Base-by-base conservation (phyloP, 2,329 filamentous ascomycete species). In the Fusarium austroafricanum region DNA sequence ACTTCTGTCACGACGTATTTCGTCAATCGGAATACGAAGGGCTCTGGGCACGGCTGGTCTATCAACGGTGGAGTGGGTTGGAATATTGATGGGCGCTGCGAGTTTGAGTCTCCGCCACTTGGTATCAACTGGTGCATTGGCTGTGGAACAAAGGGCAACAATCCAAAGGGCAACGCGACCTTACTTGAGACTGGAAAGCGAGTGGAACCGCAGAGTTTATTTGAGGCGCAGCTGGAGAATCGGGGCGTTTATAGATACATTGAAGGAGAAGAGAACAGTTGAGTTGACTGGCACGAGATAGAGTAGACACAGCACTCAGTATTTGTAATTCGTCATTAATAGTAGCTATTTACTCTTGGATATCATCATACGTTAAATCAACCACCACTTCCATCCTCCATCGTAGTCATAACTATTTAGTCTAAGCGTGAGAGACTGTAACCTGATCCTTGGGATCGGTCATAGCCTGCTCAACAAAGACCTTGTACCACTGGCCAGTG, bases 401-500 rank as follows among this genome's bases (percentile, higher is more conserved):
- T 23, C 31, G 10, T 15, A 11, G 26, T 12, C 40, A 38, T n/a
- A 12, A 2, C 10, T 14, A 23, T 15, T n/a, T n/a, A n/a, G n/a
- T n/a, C 38, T 51, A 68, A 33, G 66, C 66, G 9, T 49, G 43
- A 14, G 66, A 55, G 11, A 44, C 18, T 29, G 58, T 20, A 1
- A 49, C 45, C n/a, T 70, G 51, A 2, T 68, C 56, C 8, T 61
- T 59, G 2, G 56, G 52, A 6, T 68, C 66, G 2, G 15, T 17
- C 49, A 68, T 70, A 2, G 67, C 71, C 55, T 73, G 71, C 53
- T 73, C 71, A 2, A 72, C 67, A 61, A 73, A 73, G 6, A 73
- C 70, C 51, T 64, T 73, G 60, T 60, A 37, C 61, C 65, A 73
- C 12, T 70, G 56, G 10, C 71, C 71, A 8, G 54, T 55, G 44